Base-by-base conservation (phyloP, 495 filamentous ascomycete genomes). In the Aspergillus nanangensis region DNA sequence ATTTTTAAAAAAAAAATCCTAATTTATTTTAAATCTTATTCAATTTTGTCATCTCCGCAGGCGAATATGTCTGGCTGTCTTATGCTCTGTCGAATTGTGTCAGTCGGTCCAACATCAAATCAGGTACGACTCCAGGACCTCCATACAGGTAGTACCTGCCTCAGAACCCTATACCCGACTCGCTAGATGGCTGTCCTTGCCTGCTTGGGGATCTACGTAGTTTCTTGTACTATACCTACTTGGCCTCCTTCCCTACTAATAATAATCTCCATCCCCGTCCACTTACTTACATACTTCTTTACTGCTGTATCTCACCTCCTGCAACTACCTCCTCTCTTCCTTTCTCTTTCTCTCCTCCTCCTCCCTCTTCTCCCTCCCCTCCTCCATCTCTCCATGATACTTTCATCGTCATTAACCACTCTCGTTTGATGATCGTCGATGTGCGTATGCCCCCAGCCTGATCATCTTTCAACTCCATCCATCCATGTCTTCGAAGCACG, bases 361-460 rank as follows among this genome's bases (percentile, higher is more conserved):
- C 15, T 15, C 10, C 15, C 35, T 38, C 35, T 15, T 38, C 19
- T 8, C 19, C 35, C 15, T 11, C 25, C 7, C 25, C 25, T 29
- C 25, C 11, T 11, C 25, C 25, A 29, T 5, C 11, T 11, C 46
- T 20, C 38, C 29, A 48, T 44, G 27, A 45, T 44, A 13, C 24
- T 46, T 45, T 29, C 25, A 29, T 29, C 25, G 25, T 11, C 25
- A 36, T 39, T 40, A 48, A 39, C 52, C 46, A 42, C 47, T 50
- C 35, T 41, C 39, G 27, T 41, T 44, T 19, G 24, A 24, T 34
- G 52, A 55, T 55, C 56, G 45, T 51, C 51, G 41, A 45, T 50
- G 49, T 47, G 48, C 41, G 38, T 58, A 48, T 38, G 49, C 48
- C 36, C 48, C 50, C 25, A 35, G 47, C 25, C 51, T 55, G 52